Evolutionary conservation across 192 early-diverging fungal species (phyloP), one percentile per base, ranked within the genome.

Genomic region (Umbelopsis sp.): DNA sequence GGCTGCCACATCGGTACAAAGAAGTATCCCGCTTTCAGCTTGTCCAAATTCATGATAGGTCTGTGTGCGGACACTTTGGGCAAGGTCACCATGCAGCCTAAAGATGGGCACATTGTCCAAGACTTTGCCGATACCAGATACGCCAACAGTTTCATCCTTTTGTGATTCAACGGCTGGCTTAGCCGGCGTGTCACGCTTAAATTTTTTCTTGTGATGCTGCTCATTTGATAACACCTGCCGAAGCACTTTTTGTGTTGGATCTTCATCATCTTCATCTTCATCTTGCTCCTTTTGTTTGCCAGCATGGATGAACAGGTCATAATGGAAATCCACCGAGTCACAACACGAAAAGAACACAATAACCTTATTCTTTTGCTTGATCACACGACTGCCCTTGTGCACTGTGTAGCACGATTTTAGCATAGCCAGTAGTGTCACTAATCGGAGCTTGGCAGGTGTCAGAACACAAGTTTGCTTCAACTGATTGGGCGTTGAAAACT

Each of bases 1-100:
- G 3, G 98, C 97, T 1, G 97, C 95, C 4, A 99, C 96, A 80
- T 98, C 97, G 1, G 98, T 99, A 67, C 93, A 95, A 74, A 99
- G 86, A 27, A 99, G 81, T 20, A 99, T 83, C 44, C 92, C 88
- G n/a, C 84, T 82, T 11, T 80, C 46, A 13, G 84, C 53, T 49
- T 83, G 78, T 37, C 88, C 85, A 75, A 97, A 97, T 67, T 84
- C 84, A 12, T 80, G 73, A 76, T 90, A 96, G 3, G 92, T 91
- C 33, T 88, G 84, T 0, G 90, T 89, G 51, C 98, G 93, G 20
- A 87, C 81, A 45, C 83, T 80, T 78, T 97, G 97, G 18, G 89
- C 83, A 74, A 97, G 82, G 58, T 91, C 91, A 33, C 97, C 98
- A 74, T 98, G 96, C 22, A 99, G 87, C 52, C 93, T 86, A 81